Evolutionary conservation across 139 green algal genomes (phyloP), one percentile per base, ranked within the genome.

Genomic region (Nannochloris sp.): DNA sequence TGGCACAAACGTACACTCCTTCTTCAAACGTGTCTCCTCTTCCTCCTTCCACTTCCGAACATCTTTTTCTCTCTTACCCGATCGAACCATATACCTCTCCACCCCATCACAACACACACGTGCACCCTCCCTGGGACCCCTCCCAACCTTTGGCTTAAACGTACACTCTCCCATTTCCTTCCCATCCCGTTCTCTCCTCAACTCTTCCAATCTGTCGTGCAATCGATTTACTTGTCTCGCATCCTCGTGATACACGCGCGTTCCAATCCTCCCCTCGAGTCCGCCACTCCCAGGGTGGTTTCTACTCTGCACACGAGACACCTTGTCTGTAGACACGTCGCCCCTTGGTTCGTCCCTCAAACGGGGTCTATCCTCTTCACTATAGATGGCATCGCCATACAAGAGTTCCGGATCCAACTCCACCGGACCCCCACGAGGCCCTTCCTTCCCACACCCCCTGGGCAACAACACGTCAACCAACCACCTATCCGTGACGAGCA

Each of bases 331-430:
- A 40, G 33, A 40, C 33, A 11, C 33, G 11, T 13, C 33, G 33
- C 10, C 33, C 9, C 2, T 1, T 40, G 33, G 33, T 1, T 40
- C 33, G 6, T 40, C 33, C 11, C 33, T 23, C 20, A 23, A 23
- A 23, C 20, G 33, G 6, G 5, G 2, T 40, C 9, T 40, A 13
- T 40, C 33, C 8, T 9, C 33, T 11, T 40, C 1, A 40, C 3
- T 40, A 40, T 40, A 40, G 9, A 9, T 3, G 11, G 11, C 6
- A 40, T 40, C 33, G 3, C 33, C 33, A 53, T 64, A 64, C 23
- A 64, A 53, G 14, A 64, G 58, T 16, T 16, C 14, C 10, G 58
- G 20, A 53, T 64, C 58, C 12, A 64, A 31, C 20, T 64, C 58
- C 23, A 64, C 58, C 5, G 58, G 58, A 23, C 58, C 58, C 14